Evolutionary conservation across 2,329 filamentous ascomycete genomes (phyloP), one percentile per base, ranked within the genome.

Genomic region (Phyllachora maydis): DNA sequence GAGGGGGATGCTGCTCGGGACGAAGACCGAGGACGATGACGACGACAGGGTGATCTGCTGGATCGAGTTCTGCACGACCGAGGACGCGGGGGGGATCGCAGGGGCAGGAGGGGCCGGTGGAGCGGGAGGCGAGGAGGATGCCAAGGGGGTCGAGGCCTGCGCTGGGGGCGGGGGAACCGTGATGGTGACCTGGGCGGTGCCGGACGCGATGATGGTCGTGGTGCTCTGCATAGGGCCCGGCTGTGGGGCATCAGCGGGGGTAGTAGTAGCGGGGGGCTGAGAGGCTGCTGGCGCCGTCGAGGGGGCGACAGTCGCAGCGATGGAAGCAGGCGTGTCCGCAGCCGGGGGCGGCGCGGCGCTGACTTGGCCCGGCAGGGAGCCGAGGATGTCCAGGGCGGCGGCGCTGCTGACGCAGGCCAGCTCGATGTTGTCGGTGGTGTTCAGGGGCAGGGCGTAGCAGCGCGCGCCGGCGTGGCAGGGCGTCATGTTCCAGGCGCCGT

Each of bases 391-490:
- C 19, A 43, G 35, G 0, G 59, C 63, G 3, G 42, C 39, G 3
- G 36, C 35, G 7, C 40, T 34, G 23, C 54, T 42, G 14, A 46
- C 43, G 30, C 65, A 70, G 3, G 47, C 50, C 13, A 70, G 43
- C 25, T 46, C 37, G 7, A 63, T 56, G 4, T 60, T 63, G 1
- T 35, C 34, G 1, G 47, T 49, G 8, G 40, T 52, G 18, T 49
- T 52, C 48, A 65, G 54, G 1, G 65, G 65, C 30, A 68, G 38
- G 2, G 59, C 65, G 23, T 53, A 58, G 39, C 65, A 70, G 22
- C 44, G 39, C 21, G 40, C 38, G 7, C 41, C 43, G 2, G 31
- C 23, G 1, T 18, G 19, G 15, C 41, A 45, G 19, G 54, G 54
- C 7, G 39, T 29, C 1, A 65, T 47, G 4, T 40, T 34, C 33